Base-by-base conservation (phyloP, 164 flowering plant genomes). In the Berberis thunbergii region DNA sequence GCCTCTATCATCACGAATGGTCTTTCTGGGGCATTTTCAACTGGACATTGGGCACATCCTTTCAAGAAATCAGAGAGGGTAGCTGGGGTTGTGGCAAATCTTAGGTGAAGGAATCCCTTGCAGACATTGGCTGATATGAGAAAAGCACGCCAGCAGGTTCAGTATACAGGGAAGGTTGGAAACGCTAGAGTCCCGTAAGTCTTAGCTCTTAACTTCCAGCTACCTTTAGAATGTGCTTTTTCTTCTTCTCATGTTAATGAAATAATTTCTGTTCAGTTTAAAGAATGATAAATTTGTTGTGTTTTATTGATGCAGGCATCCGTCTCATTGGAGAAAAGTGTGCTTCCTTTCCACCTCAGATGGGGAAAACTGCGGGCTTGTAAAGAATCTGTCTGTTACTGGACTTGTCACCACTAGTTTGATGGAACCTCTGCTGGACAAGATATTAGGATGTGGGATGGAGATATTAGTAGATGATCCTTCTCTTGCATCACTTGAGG, bases 161-260 rank as follows among this genome's bases (percentile, higher is more conserved):
- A 54, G 26, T 94, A 94, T 75, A 78, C 87, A 1, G 98, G 98
- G 69, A 86, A 82, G 76, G 89, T 84, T 63, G 95, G 96, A 45
- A 96, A 91, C 81, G 97, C 96, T 4, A 79, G 98, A 87, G 91
- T 84, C 73, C 97, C 97, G 96, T 91, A 86, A 87, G 97, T 82
- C 4, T 64, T 26, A 56, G 4, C 26, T n/a, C 11, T 70, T 11
- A 59, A 58, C 50, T 59, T 49, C 45, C 45, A 13, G n/a, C 56
- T 7, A 10, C 9, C 41, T 26, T 50, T 49, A 3, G 4, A 8
- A 6, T 45, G 61, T 40, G 2, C 7, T 66, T 26, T 46, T 11
- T 50, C n/a, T 57, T 57, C 3, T 9, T 61, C 42, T 62, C 38
- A n/a, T 43, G 44, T 48, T 55, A 7, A 26, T 26, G 26, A 26